Percentiles rank a stretch among this genome's conserved stretches.
These are phyloP conservation scores for Raddia guianensis DNA, from an alignment of 176 grass and related monocot species.

Conservation along the genomic window DNA sequence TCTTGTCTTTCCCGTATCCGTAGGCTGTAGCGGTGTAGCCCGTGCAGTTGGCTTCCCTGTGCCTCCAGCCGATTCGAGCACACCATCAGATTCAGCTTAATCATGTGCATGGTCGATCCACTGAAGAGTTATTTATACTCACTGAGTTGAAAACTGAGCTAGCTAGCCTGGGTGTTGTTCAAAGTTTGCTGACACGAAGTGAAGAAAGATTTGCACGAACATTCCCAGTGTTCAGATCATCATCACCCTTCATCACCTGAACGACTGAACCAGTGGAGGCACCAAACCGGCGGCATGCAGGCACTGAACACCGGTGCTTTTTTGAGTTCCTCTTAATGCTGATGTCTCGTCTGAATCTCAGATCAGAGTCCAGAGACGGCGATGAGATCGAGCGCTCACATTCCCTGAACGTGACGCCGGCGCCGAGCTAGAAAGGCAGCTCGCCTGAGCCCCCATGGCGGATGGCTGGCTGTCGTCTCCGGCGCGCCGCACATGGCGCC, in stretches of 20 bases:
- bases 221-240: not conserved
- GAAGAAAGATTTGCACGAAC: not conserved
- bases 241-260: not conserved
- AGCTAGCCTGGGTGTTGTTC: no score
- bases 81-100: no score
- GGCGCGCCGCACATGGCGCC: constrained; percentile 38
- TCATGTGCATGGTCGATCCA: no score
- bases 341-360: no score
- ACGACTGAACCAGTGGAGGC: not conserved
- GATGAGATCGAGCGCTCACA: no score
- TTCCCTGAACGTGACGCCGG: not conserved
- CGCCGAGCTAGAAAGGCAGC: not conserved
- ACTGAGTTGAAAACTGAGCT: no score
- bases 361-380: no score
- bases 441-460: not conserved
- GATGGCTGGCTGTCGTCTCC: constrained; percentile 18
- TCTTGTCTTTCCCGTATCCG: not conserved
- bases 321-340: not conserved
- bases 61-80: not conserved
- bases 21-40: no score
- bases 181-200: no score
- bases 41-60: not conserved
- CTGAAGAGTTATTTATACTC: no score
- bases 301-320: not conserved
- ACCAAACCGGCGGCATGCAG: not conserved